These are phyloP conservation scores for Leptographium radiaticola DNA, from an alignment of 2,329 filamentous ascomycete species.

Conservation along the genomic window DNA sequence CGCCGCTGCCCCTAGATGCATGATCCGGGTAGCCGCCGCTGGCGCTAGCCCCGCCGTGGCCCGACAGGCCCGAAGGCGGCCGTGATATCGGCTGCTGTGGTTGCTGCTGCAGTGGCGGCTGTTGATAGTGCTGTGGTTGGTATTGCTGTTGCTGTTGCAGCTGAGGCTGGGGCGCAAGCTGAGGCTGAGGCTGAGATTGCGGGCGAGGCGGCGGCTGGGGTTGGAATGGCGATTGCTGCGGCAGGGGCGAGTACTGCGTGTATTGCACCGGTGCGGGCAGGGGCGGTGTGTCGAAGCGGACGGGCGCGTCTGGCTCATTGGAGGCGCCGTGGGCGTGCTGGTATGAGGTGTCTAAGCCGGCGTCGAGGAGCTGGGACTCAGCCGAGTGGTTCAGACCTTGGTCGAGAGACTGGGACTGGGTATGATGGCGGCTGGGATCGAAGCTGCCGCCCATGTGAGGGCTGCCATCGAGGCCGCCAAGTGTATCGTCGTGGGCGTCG, in stretches of 20 bases:
- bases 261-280: background rate
- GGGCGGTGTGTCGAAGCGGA: slow-evolving; percentile 9
- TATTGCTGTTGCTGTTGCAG: slow-evolving; percentile 10
- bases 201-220: slow-evolving; percentile 3
- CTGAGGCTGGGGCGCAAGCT: background rate
- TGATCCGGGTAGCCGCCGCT: slow-evolving; percentile 29
- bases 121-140: slow-evolving; percentile 3
- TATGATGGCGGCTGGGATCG: slow-evolving; percentile 20
- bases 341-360: slow-evolving; percentile 28
- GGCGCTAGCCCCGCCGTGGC: slow-evolving; percentile 23
- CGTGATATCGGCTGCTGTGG: slow-evolving; percentile 34
- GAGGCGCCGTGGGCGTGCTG: slow-evolving; percentile 14
- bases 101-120: slow-evolving; percentile 20
- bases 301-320: slow-evolving; percentile 18
- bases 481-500: slow-evolving; percentile 33
- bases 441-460: slow-evolving; percentile 23
- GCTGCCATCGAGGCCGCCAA: slow-evolving; percentile 35
- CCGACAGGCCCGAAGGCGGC: slow-evolving; percentile 41
- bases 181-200: slow-evolving; percentile 3
- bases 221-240: slow-evolving; percentile 1
- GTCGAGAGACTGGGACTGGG: slow-evolving; percentile 37
- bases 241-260: background rate
- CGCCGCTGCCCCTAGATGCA: slow-evolving; percentile 25
- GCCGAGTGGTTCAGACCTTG: slow-evolving; percentile 27
- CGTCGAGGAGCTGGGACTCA: slow-evolving; percentile 37